Evolutionary conservation across 2,329 filamentous ascomycete species (phyloP).

Genomic region (Pestalotiopsis sp.): DNA sequence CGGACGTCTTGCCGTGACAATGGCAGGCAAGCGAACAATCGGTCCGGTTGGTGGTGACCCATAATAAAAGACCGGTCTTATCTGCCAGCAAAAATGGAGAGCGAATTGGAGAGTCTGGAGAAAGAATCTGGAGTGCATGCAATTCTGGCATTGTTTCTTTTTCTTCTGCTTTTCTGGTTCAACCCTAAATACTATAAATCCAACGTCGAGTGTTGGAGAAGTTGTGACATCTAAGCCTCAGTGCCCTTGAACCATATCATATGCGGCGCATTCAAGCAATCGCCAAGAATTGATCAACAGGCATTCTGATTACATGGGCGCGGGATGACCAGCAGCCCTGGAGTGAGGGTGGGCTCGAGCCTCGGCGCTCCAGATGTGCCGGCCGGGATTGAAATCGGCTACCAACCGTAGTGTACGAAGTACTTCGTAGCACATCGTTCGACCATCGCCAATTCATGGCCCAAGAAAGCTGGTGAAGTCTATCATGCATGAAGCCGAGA

Average conservation of each 20-base stretch:
- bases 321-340: neutral
- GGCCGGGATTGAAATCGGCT: neutral
- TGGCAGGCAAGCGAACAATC: neutral
- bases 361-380: neutral
- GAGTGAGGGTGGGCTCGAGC: neutral
- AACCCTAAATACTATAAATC: neutral
- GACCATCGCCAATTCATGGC: neutral
- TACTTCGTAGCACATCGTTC: neutral
- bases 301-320: neutral
- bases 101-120: neutral
- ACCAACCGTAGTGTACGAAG: neutral
- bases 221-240: neutral
- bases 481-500: no score
- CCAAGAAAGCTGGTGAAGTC: no score
- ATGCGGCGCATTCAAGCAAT: slow-evolving; percentile 8
- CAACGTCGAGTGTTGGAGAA: neutral
- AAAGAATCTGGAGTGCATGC: neutral
- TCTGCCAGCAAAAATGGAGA: neutral
- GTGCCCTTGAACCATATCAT: neutral
- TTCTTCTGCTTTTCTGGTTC: neutral
- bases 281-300: slow-evolving; percentile 1
- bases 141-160: neutral
- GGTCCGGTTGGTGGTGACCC: slow-evolving; percentile 1
- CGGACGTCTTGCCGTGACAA: neutral
- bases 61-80: neutral